These are phyloP conservation scores for Trapa incisa DNA, from an alignment of 345 rosid species.

Conservation along the genomic window DNA sequence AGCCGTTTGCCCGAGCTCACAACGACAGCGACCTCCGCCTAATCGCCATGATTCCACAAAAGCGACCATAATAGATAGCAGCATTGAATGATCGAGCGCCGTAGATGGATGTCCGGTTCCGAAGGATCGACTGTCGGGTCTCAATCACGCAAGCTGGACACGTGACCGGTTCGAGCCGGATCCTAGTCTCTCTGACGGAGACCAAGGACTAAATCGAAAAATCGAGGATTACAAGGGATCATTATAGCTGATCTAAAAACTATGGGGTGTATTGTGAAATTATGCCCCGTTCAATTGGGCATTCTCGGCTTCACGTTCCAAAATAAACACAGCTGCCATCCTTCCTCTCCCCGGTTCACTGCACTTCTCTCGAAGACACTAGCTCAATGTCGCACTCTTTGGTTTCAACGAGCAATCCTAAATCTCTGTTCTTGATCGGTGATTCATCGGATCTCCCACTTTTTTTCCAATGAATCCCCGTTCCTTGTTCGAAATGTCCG, in stretches of 20 bases:
- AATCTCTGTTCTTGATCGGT: constrained; percentile 7
- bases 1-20: no score
- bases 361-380: constrained; percentile 19
- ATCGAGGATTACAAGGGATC: not conserved
- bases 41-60: no score
- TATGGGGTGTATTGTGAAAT: not conserved
- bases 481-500: not conserved
- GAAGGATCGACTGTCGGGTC: no score
- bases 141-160: no score
- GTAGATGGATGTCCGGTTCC: no score
- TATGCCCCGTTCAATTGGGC: not conserved
- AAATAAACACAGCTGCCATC: not conserved
- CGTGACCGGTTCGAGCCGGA: no score
- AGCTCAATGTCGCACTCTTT: constrained; percentile 37
- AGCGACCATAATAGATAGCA: no score
- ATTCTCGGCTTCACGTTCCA: not conserved
- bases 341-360: not conserved
- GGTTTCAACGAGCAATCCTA: constrained; percentile 28
- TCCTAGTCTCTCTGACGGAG: no score
- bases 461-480: not conserved
- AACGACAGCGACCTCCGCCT: no score
- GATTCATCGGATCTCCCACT: not conserved
- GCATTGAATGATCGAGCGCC: no score
- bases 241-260: not conserved
- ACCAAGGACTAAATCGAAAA: not conserved